Evolutionary conservation across 225 moss, liverwort and hornwort species (phyloP), one percentile per base, ranked within the genome.

Genomic region (Bryoerythrophyllum caledonicum): DNA sequence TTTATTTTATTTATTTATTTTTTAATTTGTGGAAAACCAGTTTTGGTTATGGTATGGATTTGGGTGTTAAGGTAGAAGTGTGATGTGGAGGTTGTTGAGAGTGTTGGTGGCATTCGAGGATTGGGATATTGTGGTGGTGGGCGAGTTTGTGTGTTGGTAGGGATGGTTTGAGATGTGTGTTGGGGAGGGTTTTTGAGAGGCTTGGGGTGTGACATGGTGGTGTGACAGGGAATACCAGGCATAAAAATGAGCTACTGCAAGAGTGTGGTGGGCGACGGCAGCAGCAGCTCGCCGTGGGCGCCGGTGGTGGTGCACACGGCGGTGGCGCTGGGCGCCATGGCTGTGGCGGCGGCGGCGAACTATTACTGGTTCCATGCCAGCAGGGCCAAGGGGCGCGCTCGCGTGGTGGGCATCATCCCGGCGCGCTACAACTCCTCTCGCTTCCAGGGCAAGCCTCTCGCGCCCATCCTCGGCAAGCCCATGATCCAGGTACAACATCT

Each of bases 401-500:
- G 85, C 21, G 91, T 95, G 71, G 93, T 95, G 77, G 99, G 95
- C 71, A 91, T 99, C 56, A 99, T 99, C 80, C 99, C 99, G 60
- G 99, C 93, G 49, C 93, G 99, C 43, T 99, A 88, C 78, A 79
- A 85, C 52, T 95, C 95, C 60, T 88, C 95, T 63, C 90, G 99
- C 49, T 99, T 99, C 62, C 84, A 89, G 76, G 99, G 99, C 75
- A 99, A 99, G 84, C 93, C 99, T 76, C 83, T 99, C 80, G 95
- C 86, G 34, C 71, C 75, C 81, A 93, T 99, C 37, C 68, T 99
- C 59, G 99, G 99, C 82, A 99, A 99, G 86, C 93, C 95, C 32
- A 99, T 99, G 99, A 92, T 99, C 81, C 99, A 95, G 97, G 97
- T 97, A n/a, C 6, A 6, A 19, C 15, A 5, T 38, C 69, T 54